These are phyloP conservation scores for Podospora pseudoanserina DNA, from an alignment of 495 filamentous ascomycete genomes.

Conservation along the genomic window DNA sequence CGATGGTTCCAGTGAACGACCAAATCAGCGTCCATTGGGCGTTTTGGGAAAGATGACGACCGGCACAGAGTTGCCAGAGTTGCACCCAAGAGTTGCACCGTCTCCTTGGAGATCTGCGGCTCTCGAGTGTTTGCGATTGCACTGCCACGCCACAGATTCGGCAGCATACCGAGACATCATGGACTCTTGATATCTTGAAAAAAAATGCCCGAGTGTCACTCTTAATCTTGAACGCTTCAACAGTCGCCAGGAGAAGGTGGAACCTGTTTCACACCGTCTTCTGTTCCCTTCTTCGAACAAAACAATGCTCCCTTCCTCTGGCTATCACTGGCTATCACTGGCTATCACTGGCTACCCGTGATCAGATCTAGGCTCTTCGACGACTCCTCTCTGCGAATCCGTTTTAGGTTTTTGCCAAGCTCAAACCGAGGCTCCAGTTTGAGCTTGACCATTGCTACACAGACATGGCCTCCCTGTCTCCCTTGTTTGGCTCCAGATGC, in stretches of 20 bases:
- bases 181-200: not conserved
- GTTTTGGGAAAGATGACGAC: not conserved
- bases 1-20: not conserved
- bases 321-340: not conserved
- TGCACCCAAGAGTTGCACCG: not conserved
- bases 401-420: conserved; percentile 4
- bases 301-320: not conserved
- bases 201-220: conserved; percentile 16
- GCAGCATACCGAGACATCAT: conserved; percentile 1
- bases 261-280: conserved; percentile 18
- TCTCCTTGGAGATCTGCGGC: conserved; percentile 5
- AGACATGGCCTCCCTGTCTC: conserved; percentile 2
- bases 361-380: not conserved
- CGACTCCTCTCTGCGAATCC: not conserved
- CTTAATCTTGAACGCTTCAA: not conserved
- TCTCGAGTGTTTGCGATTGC: conserved; percentile 8
- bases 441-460: not conserved
- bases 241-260: conserved; percentile 9
- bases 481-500: conserved; percentile 4
- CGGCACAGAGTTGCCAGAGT: not conserved
- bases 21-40: not conserved
- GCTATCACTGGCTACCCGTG: not conserved
- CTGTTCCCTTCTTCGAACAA: not conserved
- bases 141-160: conserved; percentile 7
- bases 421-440: not conserved